Conservation (phyloP, 2,329 filamentous ascomycete genomes). For the Drechslerella stenobrocha region DNA sequence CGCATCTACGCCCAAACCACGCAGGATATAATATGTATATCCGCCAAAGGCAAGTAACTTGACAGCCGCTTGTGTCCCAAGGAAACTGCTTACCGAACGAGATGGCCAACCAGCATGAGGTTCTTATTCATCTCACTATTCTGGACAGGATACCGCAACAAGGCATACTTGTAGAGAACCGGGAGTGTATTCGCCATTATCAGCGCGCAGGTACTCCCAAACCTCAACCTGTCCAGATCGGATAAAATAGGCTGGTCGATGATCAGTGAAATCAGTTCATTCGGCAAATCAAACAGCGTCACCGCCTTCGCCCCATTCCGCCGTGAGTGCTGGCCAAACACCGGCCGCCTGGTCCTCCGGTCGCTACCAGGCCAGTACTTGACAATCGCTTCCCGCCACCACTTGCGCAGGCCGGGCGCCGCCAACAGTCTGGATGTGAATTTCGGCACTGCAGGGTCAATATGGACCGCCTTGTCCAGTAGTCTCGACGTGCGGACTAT, state of each 20-base stretch:
- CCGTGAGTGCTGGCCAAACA: neutral
- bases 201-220: conserved; percentile 22
- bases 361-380: neutral
- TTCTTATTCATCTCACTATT: conserved; percentile 29
- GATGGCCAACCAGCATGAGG: conserved; percentile 21
- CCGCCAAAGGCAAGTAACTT: too few species aligned
- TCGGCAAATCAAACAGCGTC: conserved; percentile 27
- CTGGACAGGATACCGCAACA: conserved; percentile 29
- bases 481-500: conserved; percentile 20
- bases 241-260: conserved; percentile 16
- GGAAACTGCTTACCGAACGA: conserved; percentile 35
- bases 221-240: conserved; percentile 23
- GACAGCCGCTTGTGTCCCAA: too few species aligned
- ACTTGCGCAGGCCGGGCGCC: neutral
- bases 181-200: conserved; percentile 35
- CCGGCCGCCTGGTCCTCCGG: neutral
- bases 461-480: conserved; percentile 15
- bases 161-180: conserved; percentile 33
- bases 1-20: too few species aligned
- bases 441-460: conserved; percentile 9
- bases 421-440: conserved; percentile 1
- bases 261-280: conserved; percentile 22
- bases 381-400: conserved; percentile 2
- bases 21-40: too few species aligned
- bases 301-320: neutral